Conservation (phyloP, 805 yeast genomes). For the Schwanniomyces polymorphus region DNA sequence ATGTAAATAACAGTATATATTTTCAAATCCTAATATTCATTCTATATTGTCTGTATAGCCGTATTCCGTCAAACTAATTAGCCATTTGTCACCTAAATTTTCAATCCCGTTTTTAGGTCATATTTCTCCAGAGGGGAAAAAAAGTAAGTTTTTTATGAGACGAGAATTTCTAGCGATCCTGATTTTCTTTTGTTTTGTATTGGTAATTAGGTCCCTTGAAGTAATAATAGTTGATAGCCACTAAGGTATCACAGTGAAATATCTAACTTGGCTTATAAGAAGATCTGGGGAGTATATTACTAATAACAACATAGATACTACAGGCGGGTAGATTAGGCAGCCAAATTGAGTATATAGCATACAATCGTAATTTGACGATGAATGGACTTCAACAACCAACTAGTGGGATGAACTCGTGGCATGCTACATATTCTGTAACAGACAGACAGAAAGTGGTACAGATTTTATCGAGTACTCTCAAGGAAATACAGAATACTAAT, state of each 20-base stretch:
- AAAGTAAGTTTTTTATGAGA: background rate
- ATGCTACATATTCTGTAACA: conserved; percentile 21
- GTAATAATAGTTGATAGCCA: background rate
- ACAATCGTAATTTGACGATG: conserved; percentile 3
- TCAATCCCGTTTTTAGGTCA: background rate
- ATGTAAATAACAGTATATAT: background rate
- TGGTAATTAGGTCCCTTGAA: background rate
- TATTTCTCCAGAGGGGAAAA: background rate
- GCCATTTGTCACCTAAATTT: background rate
- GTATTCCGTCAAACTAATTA: background rate
- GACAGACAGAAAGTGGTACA: conserved; percentile 44
- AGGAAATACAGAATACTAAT: conserved; percentile 33
- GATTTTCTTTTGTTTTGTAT: background rate
- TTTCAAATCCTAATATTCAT: background rate
- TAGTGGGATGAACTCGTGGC: conserved; percentile 19
- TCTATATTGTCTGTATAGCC: background rate
- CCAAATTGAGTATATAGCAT: background rate
- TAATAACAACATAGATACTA: background rate
- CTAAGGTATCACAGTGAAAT: background rate
- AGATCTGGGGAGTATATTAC: background rate
- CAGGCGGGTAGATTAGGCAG: background rate
- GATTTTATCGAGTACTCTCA: conserved; percentile 34
- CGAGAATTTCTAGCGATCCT: background rate
- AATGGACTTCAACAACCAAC: conserved; percentile 9
- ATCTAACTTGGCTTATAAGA: background rate